phyloP scores from a whole-genome alignment of 164 flowering plant genomes.

The Magnolia sinica region DNA sequence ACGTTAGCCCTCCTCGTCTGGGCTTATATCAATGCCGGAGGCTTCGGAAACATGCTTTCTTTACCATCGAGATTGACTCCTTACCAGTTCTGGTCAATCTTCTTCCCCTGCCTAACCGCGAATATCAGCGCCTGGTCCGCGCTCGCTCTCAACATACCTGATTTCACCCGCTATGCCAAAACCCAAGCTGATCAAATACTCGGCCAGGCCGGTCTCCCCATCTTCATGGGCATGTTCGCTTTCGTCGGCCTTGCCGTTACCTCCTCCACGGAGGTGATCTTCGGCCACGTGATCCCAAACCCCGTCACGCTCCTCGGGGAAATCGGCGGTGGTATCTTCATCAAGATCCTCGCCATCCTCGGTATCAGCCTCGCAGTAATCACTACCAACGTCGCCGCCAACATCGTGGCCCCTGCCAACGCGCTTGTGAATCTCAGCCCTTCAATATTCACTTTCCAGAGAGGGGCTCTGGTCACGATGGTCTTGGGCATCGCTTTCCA shows the following conservation, averaged over 20 bases:
- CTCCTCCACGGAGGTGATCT: slow-evolving; percentile 71
- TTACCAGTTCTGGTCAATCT: slow-evolving; percentile 72
- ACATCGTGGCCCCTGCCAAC: slow-evolving; percentile 90
- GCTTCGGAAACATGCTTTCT: slow-evolving; percentile 70
- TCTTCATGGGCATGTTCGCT: slow-evolving; percentile 86
- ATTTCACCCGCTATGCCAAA: slow-evolving; percentile 80
- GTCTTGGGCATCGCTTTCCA: slow-evolving; percentile 74
- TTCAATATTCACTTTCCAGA: slow-evolving; percentile 58
- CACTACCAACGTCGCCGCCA: slow-evolving; percentile 93
- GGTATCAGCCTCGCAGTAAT: slow-evolving; percentile 80
- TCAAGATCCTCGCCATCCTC: slow-evolving; percentile 54
- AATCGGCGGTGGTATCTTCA: slow-evolving; percentile 39
- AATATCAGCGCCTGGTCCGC: slow-evolving; percentile 90
- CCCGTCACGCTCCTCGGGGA: slow-evolving; percentile 71
- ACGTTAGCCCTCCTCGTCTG: slow-evolving; percentile 55
- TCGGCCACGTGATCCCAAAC: slow-evolving; percentile 69
- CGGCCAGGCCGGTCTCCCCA: slow-evolving; percentile 80
- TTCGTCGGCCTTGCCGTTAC: slow-evolving; percentile 86
- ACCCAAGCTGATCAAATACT: slow-evolving; percentile 72
- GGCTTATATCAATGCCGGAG: slow-evolving; percentile 80
- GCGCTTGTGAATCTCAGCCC: slow-evolving; percentile 86
- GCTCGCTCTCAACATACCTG: slow-evolving; percentile 83
- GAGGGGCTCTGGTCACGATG: slow-evolving; percentile 76
- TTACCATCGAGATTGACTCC: slow-evolving; percentile 53
- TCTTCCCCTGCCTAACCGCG: slow-evolving; percentile 90